phyloP scores from a whole-genome alignment of 352 stramenopile genomes.

The Pythium aquatile region DNA sequence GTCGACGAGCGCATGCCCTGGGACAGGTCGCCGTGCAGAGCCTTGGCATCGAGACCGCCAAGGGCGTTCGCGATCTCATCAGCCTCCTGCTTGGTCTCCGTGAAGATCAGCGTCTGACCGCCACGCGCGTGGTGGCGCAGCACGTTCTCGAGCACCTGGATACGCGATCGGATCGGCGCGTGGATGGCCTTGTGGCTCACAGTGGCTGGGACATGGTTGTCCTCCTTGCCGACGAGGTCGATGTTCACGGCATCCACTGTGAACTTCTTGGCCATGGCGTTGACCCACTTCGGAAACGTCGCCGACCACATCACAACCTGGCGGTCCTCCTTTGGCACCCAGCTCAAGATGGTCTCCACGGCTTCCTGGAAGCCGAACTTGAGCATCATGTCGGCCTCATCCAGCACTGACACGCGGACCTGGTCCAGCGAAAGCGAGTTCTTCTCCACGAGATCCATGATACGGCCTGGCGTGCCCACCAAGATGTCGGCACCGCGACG shows the following conservation, averaged over 20 bases:
- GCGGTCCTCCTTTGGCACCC: slow-evolving; percentile 54
- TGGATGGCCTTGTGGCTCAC: slow-evolving; percentile 93
- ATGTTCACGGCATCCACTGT: slow-evolving; percentile 92
- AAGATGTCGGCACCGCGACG: slow-evolving; percentile 92
- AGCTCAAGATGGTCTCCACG: slow-evolving; percentile 93
- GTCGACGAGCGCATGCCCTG: slow-evolving; percentile 92
- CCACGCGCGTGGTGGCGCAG: slow-evolving; percentile 63
- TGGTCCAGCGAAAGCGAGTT: slow-evolving; percentile 89
- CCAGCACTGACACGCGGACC: slow-evolving; percentile 91
- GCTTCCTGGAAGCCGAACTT: slow-evolving; percentile 99
- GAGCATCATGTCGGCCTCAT: slow-evolving; percentile 98
- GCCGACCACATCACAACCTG: slow-evolving; percentile 97
- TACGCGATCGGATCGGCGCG: slow-evolving; percentile 68
- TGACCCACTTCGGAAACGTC: slow-evolving; percentile 96
- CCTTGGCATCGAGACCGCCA: slow-evolving; percentile 50
- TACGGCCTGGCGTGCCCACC: slow-evolving; percentile 95
- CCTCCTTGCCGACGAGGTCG: slow-evolving; percentile 91
- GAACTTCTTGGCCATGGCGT: slow-evolving; percentile 91
- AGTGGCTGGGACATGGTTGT: slow-evolving; percentile 81
- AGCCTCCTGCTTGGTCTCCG: slow-evolving; percentile 95
- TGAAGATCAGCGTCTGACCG: slow-evolving; percentile 95
- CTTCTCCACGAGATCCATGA: slow-evolving; percentile 96
- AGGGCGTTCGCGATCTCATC: slow-evolving; percentile 93
- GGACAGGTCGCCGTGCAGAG: slow-evolving; percentile 77
- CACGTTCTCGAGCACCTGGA: slow-evolving; percentile 67